These are phyloP conservation scores for Quercus suber DNA, from an alignment of 306 rosid species.

Conservation along the genomic window DNA sequence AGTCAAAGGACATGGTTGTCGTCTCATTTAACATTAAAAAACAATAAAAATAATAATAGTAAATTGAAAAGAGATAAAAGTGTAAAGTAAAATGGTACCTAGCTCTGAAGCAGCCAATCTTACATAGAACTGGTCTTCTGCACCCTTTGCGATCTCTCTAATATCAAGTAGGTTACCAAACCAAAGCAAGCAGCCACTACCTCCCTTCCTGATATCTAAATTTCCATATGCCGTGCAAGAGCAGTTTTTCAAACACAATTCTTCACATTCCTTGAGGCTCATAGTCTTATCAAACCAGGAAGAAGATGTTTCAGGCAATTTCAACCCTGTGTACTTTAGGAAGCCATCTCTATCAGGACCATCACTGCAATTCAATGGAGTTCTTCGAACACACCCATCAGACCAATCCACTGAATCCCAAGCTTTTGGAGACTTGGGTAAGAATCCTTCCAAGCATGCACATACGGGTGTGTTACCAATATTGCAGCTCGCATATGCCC, in stretches of 20 bases:
- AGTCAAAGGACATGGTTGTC: background rate
- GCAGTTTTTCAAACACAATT: slow-evolving; percentile 32
- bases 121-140: slow-evolving; percentile 23
- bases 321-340: background rate
- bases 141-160: slow-evolving; percentile 7
- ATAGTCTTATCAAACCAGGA: slow-evolving; percentile 27
- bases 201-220: slow-evolving; percentile 12
- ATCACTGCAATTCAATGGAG: slow-evolving; percentile 6
- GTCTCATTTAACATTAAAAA: background rate
- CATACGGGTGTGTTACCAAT: slow-evolving; percentile 1
- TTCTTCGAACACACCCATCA: slow-evolving; percentile 26
- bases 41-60: background rate
- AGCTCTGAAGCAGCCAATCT: background rate
- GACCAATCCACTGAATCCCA: slow-evolving; percentile 5
- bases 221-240: slow-evolving; percentile 29
- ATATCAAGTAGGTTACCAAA: slow-evolving; percentile 26
- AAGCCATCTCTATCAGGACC: slow-evolving; percentile 12
- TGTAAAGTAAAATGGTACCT: background rate
- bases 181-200: slow-evolving; percentile 44
- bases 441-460: slow-evolving; percentile 22
- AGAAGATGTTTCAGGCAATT: slow-evolving; percentile 31
- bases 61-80: background rate
- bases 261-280: slow-evolving; percentile 23
- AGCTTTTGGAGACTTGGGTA: background rate
- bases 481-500: slow-evolving; percentile 17